Base-by-base conservation (phyloP, 495 filamentous ascomycete genomes). In the Articulospora tetracladia region DNA sequence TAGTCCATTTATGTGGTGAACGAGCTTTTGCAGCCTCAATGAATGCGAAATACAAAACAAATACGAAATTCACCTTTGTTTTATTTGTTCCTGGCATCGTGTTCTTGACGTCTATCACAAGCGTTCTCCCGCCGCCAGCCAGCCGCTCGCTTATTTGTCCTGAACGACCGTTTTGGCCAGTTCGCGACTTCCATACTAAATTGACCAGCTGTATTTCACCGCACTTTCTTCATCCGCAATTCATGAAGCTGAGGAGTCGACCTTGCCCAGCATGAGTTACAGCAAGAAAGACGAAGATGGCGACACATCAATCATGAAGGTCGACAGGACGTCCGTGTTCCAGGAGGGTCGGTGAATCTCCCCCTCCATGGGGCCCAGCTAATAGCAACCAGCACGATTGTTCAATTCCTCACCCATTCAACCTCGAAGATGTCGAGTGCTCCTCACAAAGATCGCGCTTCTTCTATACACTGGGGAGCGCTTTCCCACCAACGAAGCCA, bases 201-300 rank as follows among this genome's bases (percentile, higher is more conserved):
- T 36, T 57, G 20, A 55, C 23, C 51, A 41, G 24, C 10, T 44
- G 55, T n/a, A 53, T 61, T 47, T 28, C 60, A 55, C 24, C 24
- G 26, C 28, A 56, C 47, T 36, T 28, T 62, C 57, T 64, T 61
- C 50, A 51, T 22, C 53, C 63, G 65, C 64, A 57, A 65, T 65
- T 67, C 59, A 61, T 69, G 67, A 66, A 62, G 67, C 65, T 69
- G 67, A 58, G 65, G 65, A 69, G 67, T 59, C 39, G 10, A 63
- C 58, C 62, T 59, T 54, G 4, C 44, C 44, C 47, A 81, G 57
- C 72, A 97, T 97, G 93, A 94, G 86, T 74, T 96, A 96, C 83
- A 87, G 90, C 76, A 97, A 97, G 81, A 98, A 96, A 80, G 93
- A 98, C 74, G 93, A 98, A 81, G 93, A 98, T 82, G 91, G 86